Evolutionary conservation across 2,329 filamentous ascomycete genomes (phyloP).

Genomic region (Sphaerulina populicola): DNA sequence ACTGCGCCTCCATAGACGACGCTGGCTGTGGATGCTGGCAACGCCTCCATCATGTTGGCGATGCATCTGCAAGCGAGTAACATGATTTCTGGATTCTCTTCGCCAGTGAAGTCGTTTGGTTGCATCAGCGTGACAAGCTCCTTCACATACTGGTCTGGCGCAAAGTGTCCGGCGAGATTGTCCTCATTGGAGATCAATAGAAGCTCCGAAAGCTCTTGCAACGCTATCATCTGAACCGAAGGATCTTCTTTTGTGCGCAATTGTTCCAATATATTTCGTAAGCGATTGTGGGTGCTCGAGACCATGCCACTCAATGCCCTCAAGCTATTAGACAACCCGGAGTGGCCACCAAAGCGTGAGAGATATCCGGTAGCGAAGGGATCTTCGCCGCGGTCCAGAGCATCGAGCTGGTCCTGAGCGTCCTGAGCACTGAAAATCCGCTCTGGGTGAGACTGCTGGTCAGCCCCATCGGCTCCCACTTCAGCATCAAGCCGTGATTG

Average conservation of each 20-base stretch:
- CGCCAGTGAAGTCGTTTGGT: conserved; percentile 66
- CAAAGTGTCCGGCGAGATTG: conserved; percentile 89
- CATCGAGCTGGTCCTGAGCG: conserved; percentile 50
- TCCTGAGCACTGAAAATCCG: conserved; percentile 36
- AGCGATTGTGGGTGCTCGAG: conserved; percentile 68
- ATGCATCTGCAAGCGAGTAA: conserved; percentile 89
- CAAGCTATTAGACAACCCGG: conserved; percentile 67
- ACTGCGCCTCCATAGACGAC: conserved; percentile 97
- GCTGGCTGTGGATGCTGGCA: conserved; percentile 85
- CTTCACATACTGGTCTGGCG: conserved; percentile 88
- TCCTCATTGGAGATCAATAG: conserved; percentile 93
- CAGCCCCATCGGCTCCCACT: conserved; percentile 35
- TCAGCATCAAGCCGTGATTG: conserved; percentile 46
- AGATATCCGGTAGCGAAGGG: conserved; percentile 57
- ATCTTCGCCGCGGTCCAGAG: conserved; percentile 43
- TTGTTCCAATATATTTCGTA: conserved; percentile 54
- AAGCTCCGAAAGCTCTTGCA: conserved; percentile 89
- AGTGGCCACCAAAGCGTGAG: conserved; percentile 55
- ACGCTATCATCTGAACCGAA: conserved; percentile 78
- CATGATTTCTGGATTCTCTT: conserved; percentile 96
- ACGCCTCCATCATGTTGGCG: conserved; percentile 94
- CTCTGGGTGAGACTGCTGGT: conserved; percentile 51
- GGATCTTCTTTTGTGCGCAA: conserved; percentile 77
- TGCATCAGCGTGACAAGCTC: conserved; percentile 90
- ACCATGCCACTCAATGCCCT: conserved; percentile 87